These are phyloP conservation scores for Blastomyces silverae DNA, from an alignment of 2,329 filamentous ascomycete species.

Conservation along the genomic window DNA sequence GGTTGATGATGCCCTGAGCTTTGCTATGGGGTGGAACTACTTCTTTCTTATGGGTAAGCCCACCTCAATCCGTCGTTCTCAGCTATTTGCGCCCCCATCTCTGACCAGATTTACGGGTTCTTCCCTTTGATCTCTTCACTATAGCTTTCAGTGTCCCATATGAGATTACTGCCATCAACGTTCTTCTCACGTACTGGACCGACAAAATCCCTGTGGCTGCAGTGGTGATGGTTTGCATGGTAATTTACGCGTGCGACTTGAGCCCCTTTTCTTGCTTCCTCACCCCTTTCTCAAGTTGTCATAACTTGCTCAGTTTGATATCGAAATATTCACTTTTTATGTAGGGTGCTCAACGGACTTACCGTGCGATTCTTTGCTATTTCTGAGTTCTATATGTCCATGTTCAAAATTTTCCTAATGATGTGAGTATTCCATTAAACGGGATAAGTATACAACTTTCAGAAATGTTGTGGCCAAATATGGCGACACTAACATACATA, in stretches of 20 bases:
- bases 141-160: conserved; percentile 29
- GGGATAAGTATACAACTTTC: background rate
- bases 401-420: conserved; percentile 37
- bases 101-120: background rate
- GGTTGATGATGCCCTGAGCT: conserved; percentile 29
- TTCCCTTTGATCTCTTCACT: background rate
- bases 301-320: background rate
- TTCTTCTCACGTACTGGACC: conserved; percentile 36
- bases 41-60: conserved; percentile 26
- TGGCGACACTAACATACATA: background rate
- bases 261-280: conserved; percentile 31
- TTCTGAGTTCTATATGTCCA: conserved; percentile 44
- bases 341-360: conserved; percentile 36
- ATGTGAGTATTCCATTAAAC: conserved; percentile 13
- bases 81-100: too few species aligned
- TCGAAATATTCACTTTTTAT: background rate
- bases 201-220: conserved; percentile 36
- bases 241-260: conserved; percentile 34
- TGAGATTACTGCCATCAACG: conserved; percentile 36
- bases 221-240: conserved; percentile 34
- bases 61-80: background rate
- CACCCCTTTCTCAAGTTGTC: background rate
- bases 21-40: conserved; percentile 30
- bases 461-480: background rate
- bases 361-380: conserved; percentile 43